Evolutionary conservation across 768 basidiomycete species (phyloP), one percentile per base, ranked within the genome.

Genomic region (Thelephora aurantiotincta): DNA sequence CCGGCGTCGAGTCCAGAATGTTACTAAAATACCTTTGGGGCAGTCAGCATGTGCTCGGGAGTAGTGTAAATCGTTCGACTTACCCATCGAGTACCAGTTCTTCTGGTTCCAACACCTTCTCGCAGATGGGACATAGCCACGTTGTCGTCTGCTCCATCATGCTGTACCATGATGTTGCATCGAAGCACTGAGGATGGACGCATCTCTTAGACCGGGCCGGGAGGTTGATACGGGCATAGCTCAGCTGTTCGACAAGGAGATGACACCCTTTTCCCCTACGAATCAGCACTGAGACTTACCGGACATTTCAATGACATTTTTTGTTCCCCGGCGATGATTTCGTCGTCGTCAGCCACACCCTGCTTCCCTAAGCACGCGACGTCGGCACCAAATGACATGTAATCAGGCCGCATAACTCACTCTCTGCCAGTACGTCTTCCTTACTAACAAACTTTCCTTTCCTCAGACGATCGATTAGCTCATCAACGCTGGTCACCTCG

Each of bases 101-200:
- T 33, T 83, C 82, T 16, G 77, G 66, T 52, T 81, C 77, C 46
- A 99, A 62, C 42, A 72, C 67, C 57, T 77, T 80, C 60, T 90
- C 88, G 64, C 96, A 98, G 37, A 91, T 83, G 22, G 96, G 94
- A 63, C 96, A 98, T 42, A 83, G 63, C 84, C 88, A 99, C 26
- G 91, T 92, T 2, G 94, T 96, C 7, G 92, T 97, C 65, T 89
- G 82, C 58, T 94, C 88, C 78, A 96, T 98, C 60, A 94, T 79
- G 4, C 82, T 82, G 58, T 84, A 89, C 92, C 92, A 99, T 35
- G 86, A 89, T 14, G 72, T 73, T 0, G 92, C 92, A 63, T 99
- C 96, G 64, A 98, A 99, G 61, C 96, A 99, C 55, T 92, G 87
- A 6, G 86, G 67, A 63, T 98, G 96, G 34, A 85, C 78, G 58